Evolutionary conservation across 106 monocot genomes (phyloP).

Genomic region (Hemerocallis citrina): DNA sequence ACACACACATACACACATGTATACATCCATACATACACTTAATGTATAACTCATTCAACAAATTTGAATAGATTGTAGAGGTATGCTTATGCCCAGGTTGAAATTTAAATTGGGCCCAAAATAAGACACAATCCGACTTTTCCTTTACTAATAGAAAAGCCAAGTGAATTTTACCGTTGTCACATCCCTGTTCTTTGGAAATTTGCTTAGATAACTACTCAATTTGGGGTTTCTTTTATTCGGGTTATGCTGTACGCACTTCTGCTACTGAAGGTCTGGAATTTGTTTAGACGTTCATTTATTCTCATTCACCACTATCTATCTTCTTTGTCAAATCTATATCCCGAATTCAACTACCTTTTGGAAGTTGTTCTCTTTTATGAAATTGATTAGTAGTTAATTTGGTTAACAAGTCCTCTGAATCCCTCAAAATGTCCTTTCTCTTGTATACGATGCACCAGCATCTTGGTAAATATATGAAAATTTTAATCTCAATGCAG

Average conservation of each 20-base stretch:
- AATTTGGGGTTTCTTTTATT: slow-evolving; percentile 25
- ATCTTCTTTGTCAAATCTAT: no score
- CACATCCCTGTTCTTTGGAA: slow-evolving; percentile 52
- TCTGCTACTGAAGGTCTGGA: no score
- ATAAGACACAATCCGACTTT: slow-evolving; percentile 74
- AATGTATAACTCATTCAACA: no score
- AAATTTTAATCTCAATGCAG: slow-evolving; percentile 25
- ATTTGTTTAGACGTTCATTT: no score
- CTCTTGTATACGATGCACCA: not conserved
- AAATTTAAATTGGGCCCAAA: slow-evolving; percentile 82
- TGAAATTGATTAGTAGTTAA: not conserved
- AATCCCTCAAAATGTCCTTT: not conserved
- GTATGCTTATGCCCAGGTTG: slow-evolving; percentile 94
- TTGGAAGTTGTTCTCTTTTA: not conserved
- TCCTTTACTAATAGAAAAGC: slow-evolving; percentile 62
- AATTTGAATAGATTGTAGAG: no score
- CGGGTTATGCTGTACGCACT: no score
- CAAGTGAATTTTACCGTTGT: slow-evolving; percentile 75
- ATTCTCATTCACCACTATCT: no score
- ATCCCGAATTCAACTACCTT: no score
- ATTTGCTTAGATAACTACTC: slow-evolving; percentile 85
- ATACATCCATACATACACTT: no score
- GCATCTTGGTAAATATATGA: not conserved
- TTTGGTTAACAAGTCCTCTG: not conserved
- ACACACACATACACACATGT: no score